These are phyloP conservation scores for Dioscorea alata DNA, from an alignment of 106 monocot species.

Conservation along the genomic window DNA sequence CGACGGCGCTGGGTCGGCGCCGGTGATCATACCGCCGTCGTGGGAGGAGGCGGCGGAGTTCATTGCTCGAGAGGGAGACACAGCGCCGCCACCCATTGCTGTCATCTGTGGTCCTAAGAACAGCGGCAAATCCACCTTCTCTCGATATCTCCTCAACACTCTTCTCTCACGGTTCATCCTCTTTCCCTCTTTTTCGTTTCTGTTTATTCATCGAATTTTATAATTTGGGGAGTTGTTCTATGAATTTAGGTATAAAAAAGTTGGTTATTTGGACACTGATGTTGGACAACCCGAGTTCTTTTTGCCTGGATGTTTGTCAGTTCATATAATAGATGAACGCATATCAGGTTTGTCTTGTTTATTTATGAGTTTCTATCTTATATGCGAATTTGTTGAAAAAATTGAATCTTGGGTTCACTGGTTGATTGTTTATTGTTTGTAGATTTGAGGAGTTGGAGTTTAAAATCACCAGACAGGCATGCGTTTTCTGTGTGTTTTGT, in stretches of 20 bases:
- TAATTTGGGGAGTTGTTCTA: too few species aligned
- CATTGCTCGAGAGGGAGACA: constrained; percentile 6
- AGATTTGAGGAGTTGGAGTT: constrained; percentile 41
- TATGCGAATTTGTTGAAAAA: not conserved
- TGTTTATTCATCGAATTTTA: not conserved
- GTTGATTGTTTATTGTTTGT: constrained; percentile 14
- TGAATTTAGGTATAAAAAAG: constrained; percentile 42
- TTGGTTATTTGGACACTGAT: constrained; percentile 79
- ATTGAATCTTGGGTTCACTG: not conserved
- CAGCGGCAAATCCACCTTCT: constrained; percentile 92
- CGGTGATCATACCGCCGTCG: constrained; percentile 22
- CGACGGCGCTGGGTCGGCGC: not conserved
- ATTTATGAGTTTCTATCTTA: not conserved
- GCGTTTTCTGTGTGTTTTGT: not conserved
- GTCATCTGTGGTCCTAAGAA: constrained; percentile 83
- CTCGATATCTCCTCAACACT: constrained; percentile 70
- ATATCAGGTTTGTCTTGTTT: constrained; percentile 24
- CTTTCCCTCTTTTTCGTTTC: not conserved
- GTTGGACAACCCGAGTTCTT: constrained; percentile 85
- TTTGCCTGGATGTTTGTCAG: constrained; percentile 62
- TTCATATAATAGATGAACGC: constrained; percentile 53
- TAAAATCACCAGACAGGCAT: constrained; percentile 56
- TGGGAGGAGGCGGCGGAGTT: constrained; percentile 57
- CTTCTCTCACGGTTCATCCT: constrained; percentile 47
- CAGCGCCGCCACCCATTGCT: constrained; percentile 34